A percentile compares a stretch with the other conserved stretches of the same genome.
phyloP scores from a whole-genome alignment of 2,329 filamentous ascomycete genomes.

The Huntiella abstrusa region DNA sequence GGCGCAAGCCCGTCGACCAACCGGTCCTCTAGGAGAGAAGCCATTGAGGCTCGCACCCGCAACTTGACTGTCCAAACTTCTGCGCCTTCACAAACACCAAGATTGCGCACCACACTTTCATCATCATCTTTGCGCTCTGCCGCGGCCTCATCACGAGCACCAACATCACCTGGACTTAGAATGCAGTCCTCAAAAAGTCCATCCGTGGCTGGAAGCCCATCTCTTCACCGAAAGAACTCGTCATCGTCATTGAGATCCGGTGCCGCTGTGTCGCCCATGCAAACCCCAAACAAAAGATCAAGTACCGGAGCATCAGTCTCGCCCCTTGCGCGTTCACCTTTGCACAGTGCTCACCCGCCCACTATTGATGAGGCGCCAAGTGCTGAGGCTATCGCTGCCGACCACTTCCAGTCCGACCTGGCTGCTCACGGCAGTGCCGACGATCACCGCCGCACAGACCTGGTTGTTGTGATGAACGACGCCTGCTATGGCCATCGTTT shows the following conservation, averaged over 20 bases:
- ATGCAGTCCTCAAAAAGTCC: slow-evolving; percentile 23
- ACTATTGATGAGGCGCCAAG: slow-evolving; percentile 24
- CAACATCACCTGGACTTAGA: slow-evolving; percentile 22
- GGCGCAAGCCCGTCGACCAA: slow-evolving; percentile 6
- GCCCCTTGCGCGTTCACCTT: slow-evolving; percentile 23
- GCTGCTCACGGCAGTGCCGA: slow-evolving; percentile 35
- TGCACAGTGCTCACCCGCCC: slow-evolving; percentile 13
- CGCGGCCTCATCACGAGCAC: slow-evolving; percentile 16
- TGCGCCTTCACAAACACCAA: slow-evolving; percentile 6
- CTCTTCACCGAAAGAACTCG: slow-evolving; percentile 36
- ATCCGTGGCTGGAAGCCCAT: slow-evolving; percentile 26
- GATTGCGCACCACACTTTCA: slow-evolving; percentile 5
- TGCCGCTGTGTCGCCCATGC: slow-evolving; percentile 17
- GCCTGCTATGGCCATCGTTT: slow-evolving; percentile 89
- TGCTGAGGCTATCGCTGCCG: slow-evolving; percentile 39
- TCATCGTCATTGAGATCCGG: slow-evolving; percentile 36
- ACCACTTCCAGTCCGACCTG: slow-evolving; percentile 53
- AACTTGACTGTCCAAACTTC: slow-evolving; percentile 1
- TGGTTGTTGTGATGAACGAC: slow-evolving; percentile 76
- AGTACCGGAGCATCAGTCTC: slow-evolving; percentile 24
- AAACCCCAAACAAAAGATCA: slow-evolving; percentile 4
- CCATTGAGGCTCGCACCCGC: slow-evolving; percentile 13
- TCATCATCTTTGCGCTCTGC: slow-evolving; percentile 17
- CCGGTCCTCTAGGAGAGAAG: slow-evolving; percentile 10
- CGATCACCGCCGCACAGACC: slow-evolving; percentile 31